These are phyloP conservation scores for Coemansia sp. DNA, from an alignment of 371 early-diverging fungal species.

Conservation along the genomic window DNA sequence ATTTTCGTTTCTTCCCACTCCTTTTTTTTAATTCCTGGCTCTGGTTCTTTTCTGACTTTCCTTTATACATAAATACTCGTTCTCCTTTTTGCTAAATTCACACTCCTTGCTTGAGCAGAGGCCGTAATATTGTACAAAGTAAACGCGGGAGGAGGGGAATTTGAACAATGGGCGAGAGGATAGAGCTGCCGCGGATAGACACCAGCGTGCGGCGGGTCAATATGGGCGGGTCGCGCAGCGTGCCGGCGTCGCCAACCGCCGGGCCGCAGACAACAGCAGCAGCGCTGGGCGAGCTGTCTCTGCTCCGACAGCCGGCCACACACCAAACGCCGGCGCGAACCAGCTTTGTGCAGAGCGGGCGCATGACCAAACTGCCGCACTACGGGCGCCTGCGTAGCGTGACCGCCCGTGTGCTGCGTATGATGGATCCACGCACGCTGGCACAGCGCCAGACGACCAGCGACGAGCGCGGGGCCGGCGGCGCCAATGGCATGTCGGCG, in stretches of 20 bases:
- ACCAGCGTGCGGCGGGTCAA: slow-evolving; percentile 35
- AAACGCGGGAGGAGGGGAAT: background rate
- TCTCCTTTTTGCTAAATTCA: too few relatives aligned
- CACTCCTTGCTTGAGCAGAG: too few relatives aligned
- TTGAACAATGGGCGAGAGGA: background rate
- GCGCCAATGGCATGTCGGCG: slow-evolving; percentile 10
- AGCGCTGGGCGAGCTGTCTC: slow-evolving; percentile 10
- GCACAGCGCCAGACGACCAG: slow-evolving; percentile 20
- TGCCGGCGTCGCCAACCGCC: slow-evolving; percentile 38
- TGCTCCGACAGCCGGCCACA: slow-evolving; percentile 3
- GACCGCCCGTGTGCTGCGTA: slow-evolving; percentile 39
- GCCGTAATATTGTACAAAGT: too few relatives aligned
- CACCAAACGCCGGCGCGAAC: background rate
- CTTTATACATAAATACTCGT: too few relatives aligned
- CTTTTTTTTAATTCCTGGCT: too few relatives aligned
- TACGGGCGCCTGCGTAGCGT: slow-evolving; percentile 48
- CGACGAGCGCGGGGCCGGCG: slow-evolving; percentile 11
- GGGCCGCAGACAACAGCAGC: slow-evolving; percentile 3
- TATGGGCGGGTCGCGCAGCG: slow-evolving; percentile 48
- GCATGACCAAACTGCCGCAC: slow-evolving; percentile 49
- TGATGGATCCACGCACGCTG: slow-evolving; percentile 33
- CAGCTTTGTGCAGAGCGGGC: slow-evolving; percentile 28
- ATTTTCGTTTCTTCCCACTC: too few relatives aligned
- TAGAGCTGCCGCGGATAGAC: slow-evolving; percentile 40
- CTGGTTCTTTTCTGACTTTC: too few relatives aligned